phyloP scores from a whole-genome alignment of 495 filamentous ascomycete genomes.

The Aspergillus heteromorphus region DNA sequence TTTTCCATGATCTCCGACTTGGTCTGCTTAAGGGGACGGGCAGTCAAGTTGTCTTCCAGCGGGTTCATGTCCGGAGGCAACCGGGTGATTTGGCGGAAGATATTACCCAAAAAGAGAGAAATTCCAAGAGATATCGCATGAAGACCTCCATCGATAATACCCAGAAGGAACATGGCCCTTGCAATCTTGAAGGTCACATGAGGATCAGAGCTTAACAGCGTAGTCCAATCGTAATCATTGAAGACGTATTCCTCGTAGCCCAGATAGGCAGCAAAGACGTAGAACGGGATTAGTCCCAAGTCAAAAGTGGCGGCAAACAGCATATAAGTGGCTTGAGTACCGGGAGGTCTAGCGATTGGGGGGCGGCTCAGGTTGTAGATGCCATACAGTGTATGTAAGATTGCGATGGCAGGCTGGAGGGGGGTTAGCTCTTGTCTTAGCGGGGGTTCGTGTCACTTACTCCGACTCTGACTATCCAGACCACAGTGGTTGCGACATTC shows the following conservation, averaged over 20 bases:
- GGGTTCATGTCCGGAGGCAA: conserved; percentile 93
- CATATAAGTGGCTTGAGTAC: conserved; percentile 78
- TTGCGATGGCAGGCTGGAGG: conserved; percentile 61
- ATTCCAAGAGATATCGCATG: conserved; percentile 66
- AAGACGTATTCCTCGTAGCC: conserved; percentile 39
- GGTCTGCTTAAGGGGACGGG: conserved; percentile 69
- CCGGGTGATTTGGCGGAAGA: conserved; percentile 72
- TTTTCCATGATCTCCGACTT: conserved; percentile 62
- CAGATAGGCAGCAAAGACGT: conserved; percentile 63
- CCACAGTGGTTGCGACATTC: conserved; percentile 51
- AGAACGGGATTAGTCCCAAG: conserved; percentile 66
- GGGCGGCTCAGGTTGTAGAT: conserved; percentile 70
- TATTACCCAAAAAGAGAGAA: conserved; percentile 62
- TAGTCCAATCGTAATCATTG: conserved; percentile 53
- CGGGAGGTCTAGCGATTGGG: conserved; percentile 61
- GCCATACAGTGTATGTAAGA: conserved; percentile 65
- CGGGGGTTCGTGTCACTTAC: conserved; percentile 41
- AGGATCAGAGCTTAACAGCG: conserved; percentile 47
- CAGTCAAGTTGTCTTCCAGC: conserved; percentile 77
- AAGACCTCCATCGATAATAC: conserved; percentile 55
- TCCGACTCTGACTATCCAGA: conserved; percentile 73
- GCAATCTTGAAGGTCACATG: conserved; percentile 50
- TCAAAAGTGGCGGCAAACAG: conserved; percentile 72
- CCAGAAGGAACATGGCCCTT: conserved; percentile 56
- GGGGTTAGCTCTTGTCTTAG: conserved; percentile 5